Percentiles rank a stretch among this genome's conserved stretches.
Conservation (phyloP, 768 basidiomycete genomes). For the Collybia mongolica region DNA sequence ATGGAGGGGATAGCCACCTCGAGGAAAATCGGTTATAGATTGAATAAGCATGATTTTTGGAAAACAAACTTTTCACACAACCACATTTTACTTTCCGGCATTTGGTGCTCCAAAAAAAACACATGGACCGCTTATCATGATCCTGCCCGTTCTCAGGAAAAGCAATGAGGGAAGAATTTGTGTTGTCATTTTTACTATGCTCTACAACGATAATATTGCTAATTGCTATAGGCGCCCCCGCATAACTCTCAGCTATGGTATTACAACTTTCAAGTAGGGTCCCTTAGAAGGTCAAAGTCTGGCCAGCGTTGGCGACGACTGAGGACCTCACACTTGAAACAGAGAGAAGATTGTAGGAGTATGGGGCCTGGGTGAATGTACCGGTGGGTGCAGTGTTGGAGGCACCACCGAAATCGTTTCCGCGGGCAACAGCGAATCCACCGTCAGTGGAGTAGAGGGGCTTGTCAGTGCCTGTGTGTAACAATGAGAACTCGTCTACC, state of each 20-base stretch:
- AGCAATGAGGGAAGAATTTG: too few relatives aligned
- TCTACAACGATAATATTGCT: too few relatives aligned
- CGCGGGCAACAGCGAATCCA: slow-evolving; percentile 38
- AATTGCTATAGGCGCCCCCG: too few relatives aligned
- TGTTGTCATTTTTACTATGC: too few relatives aligned
- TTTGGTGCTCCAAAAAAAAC: slow-evolving; percentile 4
- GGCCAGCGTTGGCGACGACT: slow-evolving; percentile 28
- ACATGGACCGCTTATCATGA: slow-evolving; percentile 1
- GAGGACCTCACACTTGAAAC: slow-evolving; percentile 22
- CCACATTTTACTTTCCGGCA: background rate
- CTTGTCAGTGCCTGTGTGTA: slow-evolving; percentile 27
- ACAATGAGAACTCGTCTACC: background rate
- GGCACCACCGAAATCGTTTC: slow-evolving; percentile 33
- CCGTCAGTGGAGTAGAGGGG: slow-evolving; percentile 40
- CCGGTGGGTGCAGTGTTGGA: slow-evolving; percentile 29
- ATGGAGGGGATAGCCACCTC: slow-evolving; percentile 42
- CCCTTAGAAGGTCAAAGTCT: slow-evolving; percentile 25
- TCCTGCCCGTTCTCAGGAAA: too few relatives aligned
- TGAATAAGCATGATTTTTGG: slow-evolving; percentile 12
- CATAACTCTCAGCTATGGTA: too few relatives aligned
- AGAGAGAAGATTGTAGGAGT: slow-evolving; percentile 29
- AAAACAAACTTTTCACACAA: slow-evolving; percentile 3
- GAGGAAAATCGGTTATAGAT: slow-evolving; percentile 34
- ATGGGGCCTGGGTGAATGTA: slow-evolving; percentile 32
- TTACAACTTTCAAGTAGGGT: too few relatives aligned